Percentiles rank a stretch among this genome's conserved stretches.
Conservation (phyloP, 371 early-diverging fungal species). For the Catenaria anguillulae region DNA sequence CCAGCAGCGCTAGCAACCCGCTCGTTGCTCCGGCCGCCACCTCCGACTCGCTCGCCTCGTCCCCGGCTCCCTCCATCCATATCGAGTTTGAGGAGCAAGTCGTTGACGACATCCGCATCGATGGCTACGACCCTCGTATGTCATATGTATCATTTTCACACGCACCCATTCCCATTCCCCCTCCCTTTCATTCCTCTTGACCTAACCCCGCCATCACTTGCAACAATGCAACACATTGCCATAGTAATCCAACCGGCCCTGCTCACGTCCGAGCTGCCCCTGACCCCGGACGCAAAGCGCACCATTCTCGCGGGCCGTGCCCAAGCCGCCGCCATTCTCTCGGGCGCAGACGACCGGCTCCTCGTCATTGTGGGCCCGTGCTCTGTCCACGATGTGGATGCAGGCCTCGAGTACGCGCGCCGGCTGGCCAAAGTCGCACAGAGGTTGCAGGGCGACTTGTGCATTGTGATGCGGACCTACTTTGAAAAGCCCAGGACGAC, state of each 20-base stretch:
- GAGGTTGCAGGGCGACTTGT: constrained; percentile 44
- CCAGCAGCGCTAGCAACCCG: no score
- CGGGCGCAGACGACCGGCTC: constrained; percentile 60
- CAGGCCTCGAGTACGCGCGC: constrained; percentile 68
- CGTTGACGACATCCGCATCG: constrained; percentile 27
- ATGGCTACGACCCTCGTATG: constrained; percentile 25
- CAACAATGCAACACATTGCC: no score
- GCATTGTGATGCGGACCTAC: constrained; percentile 79
- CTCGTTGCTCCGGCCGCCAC: no score
- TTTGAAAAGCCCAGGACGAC: no score
- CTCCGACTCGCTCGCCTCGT: no score
- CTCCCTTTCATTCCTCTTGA: no score
- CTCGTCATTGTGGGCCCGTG: constrained; percentile 71
- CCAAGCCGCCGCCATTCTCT: constrained; percentile 21
- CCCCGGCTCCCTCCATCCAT: no score
- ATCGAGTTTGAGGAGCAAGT: constrained; percentile 20
- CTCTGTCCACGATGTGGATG: constrained; percentile 78
- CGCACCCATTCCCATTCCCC: no score
- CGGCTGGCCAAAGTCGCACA: constrained; percentile 42
- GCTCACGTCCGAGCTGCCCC: constrained; percentile 19
- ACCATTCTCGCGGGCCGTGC: constrained; percentile 44
- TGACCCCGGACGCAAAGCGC: constrained; percentile 13
- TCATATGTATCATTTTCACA: no score
- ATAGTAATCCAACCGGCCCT: constrained; percentile 20
- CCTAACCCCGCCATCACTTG: no score